phyloP scores from a whole-genome alignment of 306 rosid species.

The Citrullus colocynthis region DNA sequence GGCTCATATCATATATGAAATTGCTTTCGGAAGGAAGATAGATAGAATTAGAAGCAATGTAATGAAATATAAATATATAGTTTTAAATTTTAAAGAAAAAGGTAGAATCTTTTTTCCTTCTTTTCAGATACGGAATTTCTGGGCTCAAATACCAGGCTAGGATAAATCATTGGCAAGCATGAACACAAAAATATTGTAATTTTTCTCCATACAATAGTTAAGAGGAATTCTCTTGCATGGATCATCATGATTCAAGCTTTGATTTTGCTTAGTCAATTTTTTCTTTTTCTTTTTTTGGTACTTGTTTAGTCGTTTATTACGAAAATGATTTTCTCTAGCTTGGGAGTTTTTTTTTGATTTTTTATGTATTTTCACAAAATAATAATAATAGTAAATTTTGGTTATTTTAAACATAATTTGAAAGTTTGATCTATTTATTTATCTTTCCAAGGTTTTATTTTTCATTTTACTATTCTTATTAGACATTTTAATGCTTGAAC shows the following conservation, averaged over 20 bases:
- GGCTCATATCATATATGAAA: neutral
- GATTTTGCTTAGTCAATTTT: neutral
- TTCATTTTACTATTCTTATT: no score
- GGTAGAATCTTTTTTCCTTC: neutral
- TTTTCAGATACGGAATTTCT: neutral
- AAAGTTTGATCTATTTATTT: no score
- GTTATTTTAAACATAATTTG: no score
- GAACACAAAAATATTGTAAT: neutral
- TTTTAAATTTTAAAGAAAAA: no score
- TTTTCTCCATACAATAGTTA: neutral
- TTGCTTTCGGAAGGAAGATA: neutral
- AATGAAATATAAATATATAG: neutral
- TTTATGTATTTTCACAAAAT: neutral
- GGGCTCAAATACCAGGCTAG: neutral
- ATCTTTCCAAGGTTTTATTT: no score
- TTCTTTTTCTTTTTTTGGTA: no score
- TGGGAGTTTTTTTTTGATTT: no score
- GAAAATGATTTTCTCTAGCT: no score
- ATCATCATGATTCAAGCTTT: neutral
- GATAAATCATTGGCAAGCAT: neutral
- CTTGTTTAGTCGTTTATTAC: no score
- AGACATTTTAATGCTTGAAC: no score
- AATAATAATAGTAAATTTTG: no score
- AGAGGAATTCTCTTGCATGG: neutral
- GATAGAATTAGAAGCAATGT: neutral